Percentiles rank a stretch among this genome's conserved stretches.
Conservation (phyloP, 805 yeast genomes). For the Candida stauntonica region DNA sequence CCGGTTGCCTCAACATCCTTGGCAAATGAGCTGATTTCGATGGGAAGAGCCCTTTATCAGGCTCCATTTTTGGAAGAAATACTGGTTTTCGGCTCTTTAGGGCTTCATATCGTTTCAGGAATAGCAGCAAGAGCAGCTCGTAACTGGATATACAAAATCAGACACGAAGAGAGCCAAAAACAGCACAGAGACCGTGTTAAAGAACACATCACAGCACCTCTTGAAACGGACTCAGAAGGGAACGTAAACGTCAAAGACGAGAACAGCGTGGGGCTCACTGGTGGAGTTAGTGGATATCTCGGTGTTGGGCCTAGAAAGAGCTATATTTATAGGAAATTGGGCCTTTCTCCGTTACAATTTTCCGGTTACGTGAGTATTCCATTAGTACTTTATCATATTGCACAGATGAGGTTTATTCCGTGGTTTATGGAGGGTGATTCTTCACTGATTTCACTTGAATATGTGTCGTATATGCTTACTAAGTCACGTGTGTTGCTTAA, state of each 20-base stretch:
- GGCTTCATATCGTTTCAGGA: slow-evolving; percentile 53
- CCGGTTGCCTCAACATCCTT: slow-evolving; percentile 45
- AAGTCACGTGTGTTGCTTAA: no score
- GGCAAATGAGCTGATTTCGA: slow-evolving; percentile 51
- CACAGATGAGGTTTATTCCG: slow-evolving; percentile 47
- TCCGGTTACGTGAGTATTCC: slow-evolving; percentile 54
- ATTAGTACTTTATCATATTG: slow-evolving; percentile 41
- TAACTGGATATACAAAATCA: slow-evolving; percentile 24
- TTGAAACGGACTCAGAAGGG: slow-evolving; percentile 15
- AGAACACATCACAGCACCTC: not conserved
- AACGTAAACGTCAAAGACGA: slow-evolving; percentile 24
- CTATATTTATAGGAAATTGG: slow-evolving; percentile 38
- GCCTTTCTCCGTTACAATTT: slow-evolving; percentile 53
- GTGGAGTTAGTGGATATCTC: slow-evolving; percentile 44
- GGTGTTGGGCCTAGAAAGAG: slow-evolving; percentile 53
- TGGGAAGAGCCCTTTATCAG: slow-evolving; percentile 61
- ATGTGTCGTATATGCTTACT: slow-evolving; percentile 40
- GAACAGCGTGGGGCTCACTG: slow-evolving; percentile 55
- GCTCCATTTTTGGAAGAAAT: slow-evolving; percentile 44
- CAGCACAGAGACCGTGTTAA: slow-evolving; percentile 21
- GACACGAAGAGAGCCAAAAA: slow-evolving; percentile 22
- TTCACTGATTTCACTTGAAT: slow-evolving; percentile 48
- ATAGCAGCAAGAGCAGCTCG: slow-evolving; percentile 39
- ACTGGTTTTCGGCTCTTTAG: slow-evolving; percentile 43
- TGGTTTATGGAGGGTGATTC: slow-evolving; percentile 60